phyloP scores from a whole-genome alignment of 1,284 basidiomycete species.

The Cutaneotrichosporon arboriforme region DNA sequence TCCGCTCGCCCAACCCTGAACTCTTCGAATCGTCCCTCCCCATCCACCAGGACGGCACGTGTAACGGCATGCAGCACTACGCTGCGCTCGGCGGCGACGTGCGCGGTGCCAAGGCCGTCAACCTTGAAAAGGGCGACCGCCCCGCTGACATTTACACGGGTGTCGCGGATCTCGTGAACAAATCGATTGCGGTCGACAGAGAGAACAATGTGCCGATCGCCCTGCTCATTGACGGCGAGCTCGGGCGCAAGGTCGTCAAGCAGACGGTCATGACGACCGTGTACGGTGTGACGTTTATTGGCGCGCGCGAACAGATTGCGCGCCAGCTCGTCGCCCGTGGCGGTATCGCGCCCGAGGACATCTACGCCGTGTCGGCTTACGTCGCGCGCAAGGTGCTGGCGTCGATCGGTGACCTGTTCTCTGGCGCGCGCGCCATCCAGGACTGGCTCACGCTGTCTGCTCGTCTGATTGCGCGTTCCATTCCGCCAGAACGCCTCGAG shows the following conservation, averaged over 20 bases:
- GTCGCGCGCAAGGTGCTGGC: constrained; percentile 73
- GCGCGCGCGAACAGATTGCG: constrained; percentile 92
- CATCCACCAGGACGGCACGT: constrained; percentile 97
- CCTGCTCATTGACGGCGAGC: constrained; percentile 65
- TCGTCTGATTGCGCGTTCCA: constrained; percentile 78
- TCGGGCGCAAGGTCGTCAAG: constrained; percentile 94
- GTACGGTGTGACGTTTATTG: constrained; percentile 91
- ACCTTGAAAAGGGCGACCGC: constrained; percentile 74
- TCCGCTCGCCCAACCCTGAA: constrained; percentile 67
- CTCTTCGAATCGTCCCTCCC: constrained; percentile 72
- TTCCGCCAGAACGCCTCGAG: constrained; percentile 66
- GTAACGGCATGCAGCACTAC: constrained; percentile 98
- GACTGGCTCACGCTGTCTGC: constrained; percentile 82
- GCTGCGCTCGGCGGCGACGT: constrained; percentile 93
- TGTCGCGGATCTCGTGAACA: constrained; percentile 65
- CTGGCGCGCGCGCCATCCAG: constrained; percentile 85
- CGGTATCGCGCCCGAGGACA: constrained; percentile 66
- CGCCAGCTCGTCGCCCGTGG: constrained; percentile 74
- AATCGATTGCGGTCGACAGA: constrained; percentile 51
- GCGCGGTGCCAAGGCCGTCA: constrained; percentile 86
- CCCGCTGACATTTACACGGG: constrained; percentile 95
- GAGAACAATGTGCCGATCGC: constrained; percentile 58
- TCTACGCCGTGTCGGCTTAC: constrained; percentile 74
- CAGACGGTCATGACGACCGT: constrained; percentile 99
- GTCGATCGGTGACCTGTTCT: constrained; percentile 89